Evolutionary conservation across 1,284 basidiomycete genomes (phyloP), one percentile per base, ranked within the genome.

Genomic region (Pholiota adiposa): DNA sequence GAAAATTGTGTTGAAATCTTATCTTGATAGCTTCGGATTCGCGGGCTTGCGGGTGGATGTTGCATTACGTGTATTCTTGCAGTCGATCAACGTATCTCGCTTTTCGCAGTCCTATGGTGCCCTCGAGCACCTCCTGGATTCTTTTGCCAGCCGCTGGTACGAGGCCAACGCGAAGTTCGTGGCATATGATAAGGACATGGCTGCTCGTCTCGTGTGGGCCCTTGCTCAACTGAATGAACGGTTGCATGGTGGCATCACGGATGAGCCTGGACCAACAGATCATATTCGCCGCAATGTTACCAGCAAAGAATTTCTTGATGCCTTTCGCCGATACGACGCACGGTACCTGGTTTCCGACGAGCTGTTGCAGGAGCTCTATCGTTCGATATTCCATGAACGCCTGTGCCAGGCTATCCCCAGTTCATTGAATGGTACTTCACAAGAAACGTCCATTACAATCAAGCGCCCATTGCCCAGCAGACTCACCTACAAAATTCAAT

Each of bases 91-190:
- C 68, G 73, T 94, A 36, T 88, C 93, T 14, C 72, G 79, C 23
- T 84, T 86, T 46, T 69, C 76, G 18, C 77, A 79, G 51, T 78
- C 79, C 60, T 69, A 77, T 46, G 78, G 70, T 50, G 77, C 86
- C 2, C 69, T 89, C 34, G 89, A 92, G 58, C 83, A 85, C 61
- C 79, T 93, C 1, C 81, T 93, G 38, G 95, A 98, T 72, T 85
- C 89, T 9, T 96, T 99, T 70, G 92, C 95, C 6, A 83, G 85
- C 63, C 84, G 92, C 25, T 99, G 96, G 93, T 92, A 93, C 65
- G 88, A 91, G 60, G 89, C 91, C n/a, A 99, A 99, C 71, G 84
- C 87, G 14, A 81, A 83, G 48, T 81, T 85, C 33, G 85, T 95
- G 23, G 83, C 90, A 1, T 95, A 89, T 68, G 90, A 93, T 75